Conservation (phyloP, 176 grass and related monocot genomes). For the Musa beccarii region DNA sequence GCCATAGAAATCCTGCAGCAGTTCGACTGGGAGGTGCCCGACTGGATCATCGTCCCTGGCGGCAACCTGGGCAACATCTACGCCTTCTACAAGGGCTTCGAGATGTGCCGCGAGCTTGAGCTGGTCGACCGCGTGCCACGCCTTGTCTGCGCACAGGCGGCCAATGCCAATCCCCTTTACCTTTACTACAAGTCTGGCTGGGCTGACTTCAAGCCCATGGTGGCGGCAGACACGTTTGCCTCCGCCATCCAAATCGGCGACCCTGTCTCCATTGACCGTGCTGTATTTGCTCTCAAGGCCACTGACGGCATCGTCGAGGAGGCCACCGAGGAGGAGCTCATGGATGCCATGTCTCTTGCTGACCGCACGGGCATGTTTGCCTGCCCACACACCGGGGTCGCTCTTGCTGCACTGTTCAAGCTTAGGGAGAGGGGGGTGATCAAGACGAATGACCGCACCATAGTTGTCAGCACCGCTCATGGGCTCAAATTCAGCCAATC, state of each 20-base stretch:
- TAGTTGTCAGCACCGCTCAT: constrained; percentile 82
- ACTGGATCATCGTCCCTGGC: constrained; percentile 89
- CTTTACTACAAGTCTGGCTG: constrained; percentile 81
- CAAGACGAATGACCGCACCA: constrained; percentile 53
- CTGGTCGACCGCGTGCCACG: constrained; percentile 69
- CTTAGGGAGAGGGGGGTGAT: constrained; percentile 60
- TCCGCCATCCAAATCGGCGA: constrained; percentile 90
- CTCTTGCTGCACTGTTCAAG: constrained; percentile 71
- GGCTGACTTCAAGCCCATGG: constrained; percentile 59
- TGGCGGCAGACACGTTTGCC: constrained; percentile 62
- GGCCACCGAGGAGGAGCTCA: constrained; percentile 87
- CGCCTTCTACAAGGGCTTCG: constrained; percentile 95
- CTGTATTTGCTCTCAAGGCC: constrained; percentile 46
- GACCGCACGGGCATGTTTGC: constrained; percentile 96
- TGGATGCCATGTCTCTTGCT: constrained; percentile 89
- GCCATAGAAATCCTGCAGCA: constrained; percentile 95
- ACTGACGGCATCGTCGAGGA: constrained; percentile 83
- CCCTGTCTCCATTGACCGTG: constrained; percentile 69
- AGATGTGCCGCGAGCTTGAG: constrained; percentile 80
- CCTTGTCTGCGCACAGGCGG: constrained; percentile 78
- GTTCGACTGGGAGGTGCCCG: constrained; percentile 97
- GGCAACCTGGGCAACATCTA: constrained; percentile 98
- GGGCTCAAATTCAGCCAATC: constrained; percentile 83
- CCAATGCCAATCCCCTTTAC: constrained; percentile 81
- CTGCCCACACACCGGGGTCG: constrained; percentile 87